Evolutionary conservation across 306 rosid genomes (phyloP).

Genomic region (Vigna radiata): DNA sequence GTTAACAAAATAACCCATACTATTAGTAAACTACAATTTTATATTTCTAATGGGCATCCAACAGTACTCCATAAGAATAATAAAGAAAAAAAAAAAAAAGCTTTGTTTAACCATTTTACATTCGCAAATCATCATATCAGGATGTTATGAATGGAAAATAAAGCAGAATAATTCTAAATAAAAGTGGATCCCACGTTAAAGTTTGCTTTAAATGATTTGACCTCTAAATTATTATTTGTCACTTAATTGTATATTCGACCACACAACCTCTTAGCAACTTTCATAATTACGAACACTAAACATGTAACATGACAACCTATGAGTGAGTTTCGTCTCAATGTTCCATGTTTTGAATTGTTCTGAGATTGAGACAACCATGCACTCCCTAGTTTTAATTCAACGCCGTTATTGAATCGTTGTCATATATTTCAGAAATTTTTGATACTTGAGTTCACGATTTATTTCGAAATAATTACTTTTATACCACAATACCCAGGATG

Average conservation of each 20-base stretch:
- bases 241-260: background rate
- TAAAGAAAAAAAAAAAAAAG: background rate
- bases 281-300: background rate
- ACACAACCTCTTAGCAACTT: conserved; percentile 21
- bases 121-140: background rate
- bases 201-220: conserved; percentile 31
- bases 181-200: conserved; percentile 35
- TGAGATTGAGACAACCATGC: too few relatives aligned
- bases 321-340: background rate
- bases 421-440: too few relatives aligned
- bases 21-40: background rate
- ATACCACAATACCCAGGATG: too few relatives aligned
- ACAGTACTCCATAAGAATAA: background rate
- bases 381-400: too few relatives aligned
- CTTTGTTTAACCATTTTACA: background rate
- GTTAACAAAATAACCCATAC: background rate
- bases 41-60: too few relatives aligned
- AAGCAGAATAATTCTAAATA: conserved; percentile 38
- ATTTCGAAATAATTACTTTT: too few relatives aligned
- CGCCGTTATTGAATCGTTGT: too few relatives aligned
- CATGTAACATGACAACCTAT: conserved; percentile 22
- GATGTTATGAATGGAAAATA: background rate
- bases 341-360: conserved; percentile 12
- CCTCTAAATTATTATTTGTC: conserved; percentile 33
- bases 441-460: too few relatives aligned